Conservation (phyloP, 306 rosid species). For the Carpinus fangiana region DNA sequence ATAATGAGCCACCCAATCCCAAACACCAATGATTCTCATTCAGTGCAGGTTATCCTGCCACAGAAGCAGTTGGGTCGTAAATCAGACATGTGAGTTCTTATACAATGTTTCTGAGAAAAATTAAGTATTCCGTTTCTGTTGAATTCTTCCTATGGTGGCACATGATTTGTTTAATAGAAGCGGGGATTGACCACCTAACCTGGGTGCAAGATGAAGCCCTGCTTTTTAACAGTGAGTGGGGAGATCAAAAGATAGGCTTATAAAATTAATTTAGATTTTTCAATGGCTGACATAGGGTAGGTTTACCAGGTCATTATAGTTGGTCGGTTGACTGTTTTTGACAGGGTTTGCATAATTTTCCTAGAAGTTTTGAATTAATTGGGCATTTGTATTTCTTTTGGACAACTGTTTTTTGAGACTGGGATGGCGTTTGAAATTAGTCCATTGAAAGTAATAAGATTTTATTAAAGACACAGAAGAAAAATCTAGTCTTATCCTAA, state of each 20-base stretch:
- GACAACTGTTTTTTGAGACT: too few species aligned
- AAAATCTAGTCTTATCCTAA: background rate
- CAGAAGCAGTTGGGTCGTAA: conserved; percentile 95
- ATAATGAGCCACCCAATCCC: conserved; percentile 98
- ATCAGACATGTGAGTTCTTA: conserved; percentile 92
- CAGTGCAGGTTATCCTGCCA: conserved; percentile 93
- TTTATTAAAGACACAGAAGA: background rate
- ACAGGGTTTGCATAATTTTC: background rate
- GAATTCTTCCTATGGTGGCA: background rate
- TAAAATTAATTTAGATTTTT: background rate
- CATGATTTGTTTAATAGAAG: background rate
- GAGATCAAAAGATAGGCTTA: background rate
- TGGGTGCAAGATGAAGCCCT: background rate
- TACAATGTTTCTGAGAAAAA: background rate
- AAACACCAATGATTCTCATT: conserved; percentile 76
- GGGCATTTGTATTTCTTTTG: background rate
- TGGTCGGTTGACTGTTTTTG: background rate
- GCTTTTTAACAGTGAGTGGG: background rate
- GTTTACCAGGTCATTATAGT: background rate
- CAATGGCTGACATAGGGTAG: background rate
- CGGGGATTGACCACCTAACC: background rate
- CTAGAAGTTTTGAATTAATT: background rate
- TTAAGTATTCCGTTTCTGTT: background rate
- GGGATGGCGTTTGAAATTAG: too few species aligned
- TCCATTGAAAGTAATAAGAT: too few species aligned